These are phyloP conservation scores for Penicillium waksmanii DNA, from an alignment of 495 filamentous ascomycete species.

Conservation along the genomic window DNA sequence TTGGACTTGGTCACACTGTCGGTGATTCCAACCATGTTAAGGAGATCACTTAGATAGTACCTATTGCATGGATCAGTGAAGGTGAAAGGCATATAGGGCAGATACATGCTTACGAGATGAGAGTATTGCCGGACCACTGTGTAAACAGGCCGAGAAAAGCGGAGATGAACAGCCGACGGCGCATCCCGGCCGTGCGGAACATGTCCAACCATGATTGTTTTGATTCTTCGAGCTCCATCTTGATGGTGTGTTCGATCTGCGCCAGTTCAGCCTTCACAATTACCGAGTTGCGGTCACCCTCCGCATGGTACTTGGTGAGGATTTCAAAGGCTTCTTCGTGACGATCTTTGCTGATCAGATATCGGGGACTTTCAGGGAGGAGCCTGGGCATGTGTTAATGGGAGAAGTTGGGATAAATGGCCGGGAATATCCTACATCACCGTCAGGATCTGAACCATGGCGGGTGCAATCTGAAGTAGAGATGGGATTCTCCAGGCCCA, in stretches of 20 bases:
- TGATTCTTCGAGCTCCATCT: slow-evolving; percentile 56
- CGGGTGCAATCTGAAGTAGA: slow-evolving; percentile 54
- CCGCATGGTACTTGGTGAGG: slow-evolving; percentile 64
- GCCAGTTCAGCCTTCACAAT: slow-evolving; percentile 64
- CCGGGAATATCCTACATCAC: slow-evolving; percentile 41
- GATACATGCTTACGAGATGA: slow-evolving; percentile 52
- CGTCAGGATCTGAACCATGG: slow-evolving; percentile 31
- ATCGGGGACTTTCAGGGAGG: slow-evolving; percentile 64
- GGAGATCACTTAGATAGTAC: slow-evolving; percentile 57
- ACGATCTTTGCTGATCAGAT: slow-evolving; percentile 61
- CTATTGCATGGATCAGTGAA: slow-evolving; percentile 19
- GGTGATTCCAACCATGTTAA: slow-evolving; percentile 53
- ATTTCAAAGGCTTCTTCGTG: slow-evolving; percentile 60
- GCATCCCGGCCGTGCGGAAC: slow-evolving; percentile 57
- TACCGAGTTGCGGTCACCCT: slow-evolving; percentile 54
- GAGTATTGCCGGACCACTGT: slow-evolving; percentile 67
- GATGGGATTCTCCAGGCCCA: slow-evolving; percentile 72
- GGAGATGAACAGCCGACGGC: slow-evolving; percentile 58
- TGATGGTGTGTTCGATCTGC: slow-evolving; percentile 62
- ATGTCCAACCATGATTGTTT: slow-evolving; percentile 60
- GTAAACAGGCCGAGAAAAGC: slow-evolving; percentile 64
- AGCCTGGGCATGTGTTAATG: slow-evolving; percentile 35
- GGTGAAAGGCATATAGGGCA: neutral
- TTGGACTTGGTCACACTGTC: slow-evolving; percentile 55
- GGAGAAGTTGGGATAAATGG: neutral